These are phyloP conservation scores for Cercophora sp. DNA, from an alignment of 495 filamentous ascomycete genomes.

Conservation along the genomic window DNA sequence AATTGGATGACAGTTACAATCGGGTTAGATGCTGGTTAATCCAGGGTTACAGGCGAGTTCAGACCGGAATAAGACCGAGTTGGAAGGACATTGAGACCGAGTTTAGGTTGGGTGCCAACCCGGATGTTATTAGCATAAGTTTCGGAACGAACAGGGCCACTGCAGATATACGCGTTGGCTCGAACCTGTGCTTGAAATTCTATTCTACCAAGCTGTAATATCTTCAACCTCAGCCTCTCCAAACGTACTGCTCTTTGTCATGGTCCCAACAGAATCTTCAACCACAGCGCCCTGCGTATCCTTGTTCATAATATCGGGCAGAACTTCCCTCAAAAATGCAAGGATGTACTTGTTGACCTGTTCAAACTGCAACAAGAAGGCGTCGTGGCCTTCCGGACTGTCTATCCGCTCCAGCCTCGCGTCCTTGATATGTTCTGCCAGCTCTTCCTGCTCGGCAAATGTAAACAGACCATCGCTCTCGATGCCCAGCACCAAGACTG, in stretches of 20 bases:
- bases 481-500: conserved; percentile 84
- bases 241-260: conserved; percentile 81
- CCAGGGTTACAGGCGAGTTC: no score
- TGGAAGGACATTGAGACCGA: neutral
- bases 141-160: no score
- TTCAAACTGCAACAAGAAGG: conserved; percentile 93
- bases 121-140: no score
- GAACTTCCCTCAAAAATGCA: conserved; percentile 72
- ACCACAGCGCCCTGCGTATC: conserved; percentile 46
- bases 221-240: conserved; percentile 95
- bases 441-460: conserved; percentile 89
- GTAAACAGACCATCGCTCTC: conserved; percentile 94
- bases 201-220: conserved; percentile 86
- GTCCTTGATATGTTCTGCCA: conserved; percentile 77
- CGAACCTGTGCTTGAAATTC: neutral
- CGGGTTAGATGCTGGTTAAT: no score
- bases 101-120: neutral
- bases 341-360: conserved; percentile 89
- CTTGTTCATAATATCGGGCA: conserved; percentile 81
- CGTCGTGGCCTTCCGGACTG: conserved; percentile 91
- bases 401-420: conserved; percentile 80
- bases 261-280: conserved; percentile 41
- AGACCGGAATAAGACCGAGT: no score
- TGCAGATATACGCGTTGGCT: no score
- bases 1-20: no score